These are phyloP conservation scores for Lojkania enalia DNA, from an alignment of 2,329 filamentous ascomycete genomes.

Conservation along the genomic window DNA sequence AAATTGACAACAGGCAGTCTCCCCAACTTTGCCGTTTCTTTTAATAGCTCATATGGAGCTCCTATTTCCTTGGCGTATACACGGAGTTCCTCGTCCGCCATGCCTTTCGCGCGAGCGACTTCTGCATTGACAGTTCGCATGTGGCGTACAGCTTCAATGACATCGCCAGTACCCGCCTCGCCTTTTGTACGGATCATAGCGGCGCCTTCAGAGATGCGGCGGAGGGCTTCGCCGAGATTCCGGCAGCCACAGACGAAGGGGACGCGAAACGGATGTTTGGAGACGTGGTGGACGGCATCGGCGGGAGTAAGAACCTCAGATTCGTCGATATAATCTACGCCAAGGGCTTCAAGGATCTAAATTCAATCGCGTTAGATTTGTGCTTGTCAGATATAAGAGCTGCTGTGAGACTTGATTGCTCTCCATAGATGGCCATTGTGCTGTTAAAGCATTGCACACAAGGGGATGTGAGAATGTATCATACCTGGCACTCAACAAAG, in stretches of 20 bases:
- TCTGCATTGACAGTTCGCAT: conserved; percentile 88
- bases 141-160: conserved; percentile 94
- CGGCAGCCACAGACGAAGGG: conserved; percentile 97
- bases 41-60: conserved; percentile 75
- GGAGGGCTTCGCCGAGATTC: conserved; percentile 88
- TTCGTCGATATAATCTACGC: conserved; percentile 98
- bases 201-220: conserved; percentile 88
- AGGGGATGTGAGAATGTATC: conserved; percentile 9
- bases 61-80: conserved; percentile 80
- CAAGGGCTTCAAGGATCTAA: conserved; percentile 89
- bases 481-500: conserved; percentile 90
- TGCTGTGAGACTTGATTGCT: conserved; percentile 6
- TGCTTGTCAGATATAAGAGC: neutral
- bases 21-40: conserved; percentile 83
- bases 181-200: conserved; percentile 99
- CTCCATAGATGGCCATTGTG: too few relatives aligned
- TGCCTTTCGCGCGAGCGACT: conserved; percentile 70
- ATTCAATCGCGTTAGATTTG: neutral
- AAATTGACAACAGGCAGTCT: conserved; percentile 96
- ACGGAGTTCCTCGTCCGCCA: conserved; percentile 73
- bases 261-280: conserved; percentile 78
- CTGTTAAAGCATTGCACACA: conserved; percentile 43
- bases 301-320: conserved; percentile 96
- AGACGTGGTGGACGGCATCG: conserved; percentile 87
- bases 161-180: conserved; percentile 94